Percentiles rank a stretch among this genome's conserved stretches.
These are phyloP conservation scores for Uromyces viciae-fabae DNA, from an alignment of 1,284 basidiomycete genomes.

Conservation along the genomic window DNA sequence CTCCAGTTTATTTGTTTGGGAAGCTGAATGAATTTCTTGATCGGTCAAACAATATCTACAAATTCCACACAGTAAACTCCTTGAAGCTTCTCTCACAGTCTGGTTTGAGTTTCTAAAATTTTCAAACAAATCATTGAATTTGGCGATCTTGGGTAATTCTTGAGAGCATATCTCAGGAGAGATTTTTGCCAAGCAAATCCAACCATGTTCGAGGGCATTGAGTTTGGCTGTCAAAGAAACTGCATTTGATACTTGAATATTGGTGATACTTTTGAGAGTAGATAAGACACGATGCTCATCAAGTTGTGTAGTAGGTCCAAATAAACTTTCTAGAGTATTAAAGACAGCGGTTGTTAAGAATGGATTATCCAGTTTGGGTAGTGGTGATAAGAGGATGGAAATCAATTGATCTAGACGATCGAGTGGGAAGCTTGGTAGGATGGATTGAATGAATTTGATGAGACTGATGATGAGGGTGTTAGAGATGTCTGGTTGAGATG, in stretches of 20 bases:
- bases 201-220: conserved; percentile 66
- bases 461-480: conserved; percentile 60
- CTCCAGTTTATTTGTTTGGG: conserved; percentile 64
- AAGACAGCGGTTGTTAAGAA: conserved; percentile 64
- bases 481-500: conserved; percentile 62
- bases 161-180: conserved; percentile 60
- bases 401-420: conserved; percentile 13
- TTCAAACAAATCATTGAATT: background rate
- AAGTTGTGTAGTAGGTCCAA: conserved; percentile 66
- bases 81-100: conserved; percentile 64
- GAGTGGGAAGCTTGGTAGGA: conserved; percentile 58
- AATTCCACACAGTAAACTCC: conserved; percentile 63
- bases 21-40: conserved; percentile 60
- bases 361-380: conserved; percentile 50
- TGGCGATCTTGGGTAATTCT: conserved; percentile 58
- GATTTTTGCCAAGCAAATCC: conserved; percentile 62
- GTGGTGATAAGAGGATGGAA: conserved; percentile 44
- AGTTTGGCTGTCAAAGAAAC: conserved; percentile 67
- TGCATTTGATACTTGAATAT: background rate
- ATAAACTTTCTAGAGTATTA: conserved; percentile 69
- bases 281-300: conserved; percentile 56
- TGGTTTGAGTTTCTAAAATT: conserved; percentile 44
- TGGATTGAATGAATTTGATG: conserved; percentile 41
- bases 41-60: conserved; percentile 69
- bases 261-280: conserved; percentile 54